Evolutionary conservation across 2,329 filamentous ascomycete genomes (phyloP), one percentile per base, ranked within the genome.

Genomic region (Diatrype stigma): DNA sequence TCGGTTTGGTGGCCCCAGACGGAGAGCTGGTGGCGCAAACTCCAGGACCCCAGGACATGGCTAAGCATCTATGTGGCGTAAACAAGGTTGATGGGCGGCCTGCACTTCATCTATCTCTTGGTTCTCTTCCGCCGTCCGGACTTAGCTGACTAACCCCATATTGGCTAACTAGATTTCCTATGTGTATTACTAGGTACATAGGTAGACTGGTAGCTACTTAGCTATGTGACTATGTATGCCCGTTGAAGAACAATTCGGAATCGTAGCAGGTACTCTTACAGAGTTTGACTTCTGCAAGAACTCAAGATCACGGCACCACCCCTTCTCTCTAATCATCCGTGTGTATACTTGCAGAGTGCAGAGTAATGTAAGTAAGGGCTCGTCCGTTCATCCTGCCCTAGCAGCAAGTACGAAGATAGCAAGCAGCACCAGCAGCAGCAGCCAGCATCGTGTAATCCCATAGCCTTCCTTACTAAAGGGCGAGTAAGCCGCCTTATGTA

Each of bases 21-120:
- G 49, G 45, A 53, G 50, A 48, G 40, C 30, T 45, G 42, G 51
- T 57, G 56, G 52, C 59, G 51, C 49, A 49, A 59, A 56, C 54
- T 48, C 48, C 42, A 35, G 44, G 12, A 21, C 44, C 44, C 2
- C 45, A 46, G 22, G 42, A 23, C 6, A n/a, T 14, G 52, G 53
- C 54, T 47, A 51, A 49, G 53, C 50, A 53, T 47, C 56, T 62
- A 56, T 56, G 52, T 60, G 60, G 56, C 56, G 61, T 45, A 58
- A 59, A 60, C 54, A 60, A 60, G 60, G 60, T 59, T 56, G 54
- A 52, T 52, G 34, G 53, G 52, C 51, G 53, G 45, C 46, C 47
- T 45, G 53, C 48, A 52, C 49, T 45, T 49, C 52, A 54, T 51
- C 46, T 51, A 44, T 19, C 21, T 44, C 11, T 2, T 26, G 7